These are phyloP conservation scores for Saposhnikovia divaricata DNA, from an alignment of 129 eudicot species.

Conservation along the genomic window DNA sequence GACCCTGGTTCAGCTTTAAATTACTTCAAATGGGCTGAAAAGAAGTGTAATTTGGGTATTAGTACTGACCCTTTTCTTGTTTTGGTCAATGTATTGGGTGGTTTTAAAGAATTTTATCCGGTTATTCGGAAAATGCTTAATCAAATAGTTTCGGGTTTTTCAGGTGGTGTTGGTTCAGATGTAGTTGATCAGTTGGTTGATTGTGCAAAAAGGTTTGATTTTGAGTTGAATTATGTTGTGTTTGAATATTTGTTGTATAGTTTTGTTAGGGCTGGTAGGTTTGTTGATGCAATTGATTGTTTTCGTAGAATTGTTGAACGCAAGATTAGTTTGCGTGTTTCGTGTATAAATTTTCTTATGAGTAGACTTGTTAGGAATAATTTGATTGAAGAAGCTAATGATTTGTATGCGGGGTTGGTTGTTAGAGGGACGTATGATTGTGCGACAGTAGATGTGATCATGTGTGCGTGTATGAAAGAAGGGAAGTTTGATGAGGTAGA, in stretches of 20 bases:
- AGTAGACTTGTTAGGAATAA: slow-evolving; percentile 38
- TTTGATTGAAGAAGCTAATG: slow-evolving; percentile 39
- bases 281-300: slow-evolving; percentile 46
- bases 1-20: slow-evolving; percentile 42
- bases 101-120: slow-evolving; percentile 15
- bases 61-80: slow-evolving; percentile 34
- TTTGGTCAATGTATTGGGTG: slow-evolving; percentile 44
- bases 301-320: slow-evolving; percentile 38
- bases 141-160: slow-evolving; percentile 19
- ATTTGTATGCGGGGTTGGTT: slow-evolving; percentile 32
- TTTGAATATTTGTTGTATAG: slow-evolving; percentile 44
- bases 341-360: slow-evolving; percentile 36
- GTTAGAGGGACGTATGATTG: slow-evolving; percentile 35
- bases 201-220: slow-evolving; percentile 37
- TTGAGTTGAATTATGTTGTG: slow-evolving; percentile 28
- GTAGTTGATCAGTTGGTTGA: slow-evolving; percentile 31
- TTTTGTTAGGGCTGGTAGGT: slow-evolving; percentile 33
- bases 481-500: slow-evolving; percentile 46
- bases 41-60: slow-evolving; percentile 18
- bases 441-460: slow-evolving; percentile 39
- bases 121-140: slow-evolving; percentile 31
- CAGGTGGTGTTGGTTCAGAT: slow-evolving; percentile 19
- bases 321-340: slow-evolving; percentile 30
- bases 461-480: slow-evolving; percentile 49
- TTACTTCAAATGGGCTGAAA: slow-evolving; percentile 35